Percentiles rank a stretch among this genome's conserved stretches.
phyloP scores from a whole-genome alignment of 306 rosid genomes.

The Astragalus glycyphyllos region DNA sequence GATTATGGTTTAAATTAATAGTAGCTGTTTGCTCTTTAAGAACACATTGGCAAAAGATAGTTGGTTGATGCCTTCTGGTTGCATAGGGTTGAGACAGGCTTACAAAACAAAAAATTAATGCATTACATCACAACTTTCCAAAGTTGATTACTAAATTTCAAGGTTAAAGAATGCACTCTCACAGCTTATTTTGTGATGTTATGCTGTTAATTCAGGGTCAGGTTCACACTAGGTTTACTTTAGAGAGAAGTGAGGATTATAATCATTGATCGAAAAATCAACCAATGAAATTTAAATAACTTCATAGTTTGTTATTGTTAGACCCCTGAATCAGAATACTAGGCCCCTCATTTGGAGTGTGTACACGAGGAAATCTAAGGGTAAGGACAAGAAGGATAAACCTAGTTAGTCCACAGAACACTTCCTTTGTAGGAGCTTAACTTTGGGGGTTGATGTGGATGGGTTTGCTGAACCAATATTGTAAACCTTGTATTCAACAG shows the following conservation, averaged over 20 bases:
- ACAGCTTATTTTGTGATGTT: not conserved
- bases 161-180: too few relatives aligned
- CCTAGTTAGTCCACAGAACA: too few relatives aligned
- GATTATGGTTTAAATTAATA: slow-evolving; percentile 8
- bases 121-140: not conserved
- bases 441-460: not conserved
- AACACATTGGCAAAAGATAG: not conserved
- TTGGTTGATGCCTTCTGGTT: not conserved
- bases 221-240: not conserved
- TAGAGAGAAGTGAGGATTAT: not conserved
- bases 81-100: not conserved
- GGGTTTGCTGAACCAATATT: not conserved
- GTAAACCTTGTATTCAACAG: not conserved
- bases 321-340: not conserved
- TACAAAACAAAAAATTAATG: not conserved
- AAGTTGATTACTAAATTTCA: not conserved
- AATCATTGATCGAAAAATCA: not conserved
- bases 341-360: not conserved
- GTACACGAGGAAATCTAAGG: not conserved
- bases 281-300: not conserved
- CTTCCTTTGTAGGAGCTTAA: not conserved
- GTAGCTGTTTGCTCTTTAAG: not conserved
- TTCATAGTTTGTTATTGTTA: not conserved
- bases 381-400: too few relatives aligned
- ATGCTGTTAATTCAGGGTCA: not conserved